Evolutionary conservation across 352 stramenopile genomes (phyloP).

Genomic region (Phytopythium chamaehyphon): DNA sequence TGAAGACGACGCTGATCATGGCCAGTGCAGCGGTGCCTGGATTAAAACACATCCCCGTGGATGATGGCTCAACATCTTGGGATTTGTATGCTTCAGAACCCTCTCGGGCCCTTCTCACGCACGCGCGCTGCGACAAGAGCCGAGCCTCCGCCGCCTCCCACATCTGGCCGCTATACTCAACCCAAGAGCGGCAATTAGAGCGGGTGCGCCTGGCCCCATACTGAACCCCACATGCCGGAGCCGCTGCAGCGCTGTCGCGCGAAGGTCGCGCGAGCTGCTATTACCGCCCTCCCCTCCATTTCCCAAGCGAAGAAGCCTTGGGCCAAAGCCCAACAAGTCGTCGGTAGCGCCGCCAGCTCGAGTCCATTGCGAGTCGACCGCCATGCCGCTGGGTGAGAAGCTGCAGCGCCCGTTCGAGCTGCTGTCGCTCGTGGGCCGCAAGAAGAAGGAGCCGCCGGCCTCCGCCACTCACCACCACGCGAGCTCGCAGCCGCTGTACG

Average conservation of each 20-base stretch:
- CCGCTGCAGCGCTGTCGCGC: too few species aligned
- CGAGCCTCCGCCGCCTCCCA: not conserved
- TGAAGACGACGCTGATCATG: too few species aligned
- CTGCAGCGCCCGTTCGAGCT: slow-evolving; percentile 57
- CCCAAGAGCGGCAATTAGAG: not conserved
- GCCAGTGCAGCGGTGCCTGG: not conserved
- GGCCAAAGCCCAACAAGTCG: not conserved
- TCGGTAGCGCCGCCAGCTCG: too few species aligned
- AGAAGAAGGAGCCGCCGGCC: slow-evolving; percentile 39
- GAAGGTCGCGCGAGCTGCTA: too few species aligned
- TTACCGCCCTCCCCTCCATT: too few species aligned
- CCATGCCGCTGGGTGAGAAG: slow-evolving; percentile 53
- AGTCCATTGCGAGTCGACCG: too few species aligned
- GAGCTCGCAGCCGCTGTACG: not conserved
- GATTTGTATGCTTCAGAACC: not conserved
- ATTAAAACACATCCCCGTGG: not conserved
- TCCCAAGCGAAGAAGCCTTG: too few species aligned
- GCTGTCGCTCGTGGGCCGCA: slow-evolving; percentile 56
- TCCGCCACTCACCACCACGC: slow-evolving; percentile 8
- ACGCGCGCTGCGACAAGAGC: slow-evolving; percentile 1
- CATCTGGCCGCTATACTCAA: too few species aligned
- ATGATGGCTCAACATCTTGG: not conserved
- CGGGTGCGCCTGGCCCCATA: too few species aligned
- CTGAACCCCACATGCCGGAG: too few species aligned
- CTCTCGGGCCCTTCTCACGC: not conserved